Evolutionary conservation across 495 filamentous ascomycete species (phyloP), one percentile per base, ranked within the genome.

Genomic region (Lasiosphaeriaceae sp.): DNA sequence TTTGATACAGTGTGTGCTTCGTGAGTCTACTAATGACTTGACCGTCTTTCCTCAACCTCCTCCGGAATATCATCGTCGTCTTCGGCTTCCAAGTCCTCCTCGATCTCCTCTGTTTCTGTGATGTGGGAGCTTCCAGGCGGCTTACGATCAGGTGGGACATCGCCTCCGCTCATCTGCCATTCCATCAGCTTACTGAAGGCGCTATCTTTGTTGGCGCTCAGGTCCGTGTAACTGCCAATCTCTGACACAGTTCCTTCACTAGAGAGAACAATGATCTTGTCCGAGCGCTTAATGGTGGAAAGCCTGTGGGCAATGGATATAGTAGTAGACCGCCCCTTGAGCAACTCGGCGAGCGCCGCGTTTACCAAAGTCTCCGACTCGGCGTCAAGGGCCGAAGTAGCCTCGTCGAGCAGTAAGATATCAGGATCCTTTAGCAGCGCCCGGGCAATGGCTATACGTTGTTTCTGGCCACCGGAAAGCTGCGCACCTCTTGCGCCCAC

Each of bases 291-390:
- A 77, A 99, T 97, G 1, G 94, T 99, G 9, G 88, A 92, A 8
- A 97, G 81, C 26, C 94, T 85, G 71, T 99, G 94, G 0, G 94
- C 94, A 61, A 99, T 97, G 48, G 87, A 91, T 69, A 99, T 97
- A 2, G 93, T 99, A 9, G 92, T 96, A 73, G 92, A 93, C 66
- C 89, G 87, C 22, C 90, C 90, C 51, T 82, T 78, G 34, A 97
- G 86, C 24, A 97, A 82, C 50, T 84, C 83, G 6, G 83, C 80
- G 17, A 99, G 80, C 2, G 94, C 94, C 60, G 86, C 80, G 66
- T 99, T 97, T 54, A 99, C 94, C 1, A 96, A 80, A 1, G 94
- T 97, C 72, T 99, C 94, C 2, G 88, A 92, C 69, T 99, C 95
- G n/a, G 94, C 95, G 67, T 98, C 94, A 12, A 98, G 83, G 3